These are phyloP conservation scores for Venustampulla echinocandica DNA, from an alignment of 495 filamentous ascomycete species.

Conservation along the genomic window DNA sequence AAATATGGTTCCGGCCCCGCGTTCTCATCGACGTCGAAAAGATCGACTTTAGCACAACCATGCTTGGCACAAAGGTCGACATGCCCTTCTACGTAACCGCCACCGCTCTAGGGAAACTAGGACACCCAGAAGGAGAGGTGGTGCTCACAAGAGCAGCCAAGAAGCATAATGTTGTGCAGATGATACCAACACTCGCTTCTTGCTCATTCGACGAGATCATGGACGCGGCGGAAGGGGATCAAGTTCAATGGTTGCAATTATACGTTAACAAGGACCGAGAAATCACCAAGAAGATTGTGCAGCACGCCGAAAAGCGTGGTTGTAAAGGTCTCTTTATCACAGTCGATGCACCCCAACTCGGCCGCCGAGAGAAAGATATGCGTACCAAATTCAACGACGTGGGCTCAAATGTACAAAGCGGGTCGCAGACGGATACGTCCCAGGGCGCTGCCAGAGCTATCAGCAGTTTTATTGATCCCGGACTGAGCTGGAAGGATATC, in stretches of 20 bases:
- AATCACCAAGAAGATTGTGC: slow-evolving; percentile 82
- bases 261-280: slow-evolving; percentile 97
- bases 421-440: slow-evolving; percentile 63
- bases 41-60: slow-evolving; percentile 76
- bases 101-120: slow-evolving; percentile 85
- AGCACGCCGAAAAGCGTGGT: slow-evolving; percentile 84
- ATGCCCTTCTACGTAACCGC: slow-evolving; percentile 91
- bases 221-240: slow-evolving; percentile 69
- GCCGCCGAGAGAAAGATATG: slow-evolving; percentile 92
- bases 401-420: slow-evolving; percentile 75
- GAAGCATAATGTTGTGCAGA: slow-evolving; percentile 83
- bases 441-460: slow-evolving; percentile 89
- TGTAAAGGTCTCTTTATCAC: slow-evolving; percentile 98
- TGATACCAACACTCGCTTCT: slow-evolving; percentile 97
- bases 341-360: slow-evolving; percentile 92
- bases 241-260: slow-evolving; percentile 94
- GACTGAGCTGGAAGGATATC: slow-evolving; percentile 85
- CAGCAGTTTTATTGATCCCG: slow-evolving; percentile 90
- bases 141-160: slow-evolving; percentile 75
- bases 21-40: slow-evolving; percentile 80
- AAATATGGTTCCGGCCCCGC: slow-evolving; percentile 91
- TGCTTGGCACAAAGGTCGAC: slow-evolving; percentile 76
- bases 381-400: slow-evolving; percentile 82
- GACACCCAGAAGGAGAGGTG: slow-evolving; percentile 82
- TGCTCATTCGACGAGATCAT: slow-evolving; percentile 97